Evolutionary conservation across 208 protist species (phyloP).

Genomic region (Novymonas esmeraldas): DNA sequence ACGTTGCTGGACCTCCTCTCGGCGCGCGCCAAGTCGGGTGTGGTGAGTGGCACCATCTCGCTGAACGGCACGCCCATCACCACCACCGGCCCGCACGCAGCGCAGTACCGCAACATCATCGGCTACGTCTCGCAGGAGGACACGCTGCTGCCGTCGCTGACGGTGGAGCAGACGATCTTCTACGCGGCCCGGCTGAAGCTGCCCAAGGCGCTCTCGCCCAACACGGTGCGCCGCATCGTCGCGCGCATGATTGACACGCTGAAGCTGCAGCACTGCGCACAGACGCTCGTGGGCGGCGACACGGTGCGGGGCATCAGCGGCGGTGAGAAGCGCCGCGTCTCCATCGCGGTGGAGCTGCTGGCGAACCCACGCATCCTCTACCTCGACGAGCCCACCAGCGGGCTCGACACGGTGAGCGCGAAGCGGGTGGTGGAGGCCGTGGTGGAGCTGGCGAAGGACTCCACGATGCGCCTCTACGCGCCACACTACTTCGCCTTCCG

Average conservation of each 20-base stretch:
- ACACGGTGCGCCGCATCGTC: conserved; percentile 74
- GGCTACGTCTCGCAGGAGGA: conserved; percentile 94
- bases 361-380: conserved; percentile 92
- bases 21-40: conserved; percentile 59
- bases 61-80: conserved; percentile 77
- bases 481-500: conserved; percentile 88
- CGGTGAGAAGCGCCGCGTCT: conserved; percentile 91
- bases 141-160: conserved; percentile 85
- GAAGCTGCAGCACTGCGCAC: conserved; percentile 74
- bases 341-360: conserved; percentile 92
- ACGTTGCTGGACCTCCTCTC: conserved; percentile 89
- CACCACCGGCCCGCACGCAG: conserved; percentile 17
- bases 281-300: conserved; percentile 79
- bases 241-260: conserved; percentile 62
- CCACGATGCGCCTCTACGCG: conserved; percentile 77
- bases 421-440: conserved; percentile 83
- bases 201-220: conserved; percentile 71
- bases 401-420: conserved; percentile 86
- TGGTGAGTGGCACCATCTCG: conserved; percentile 49
- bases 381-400: conserved; percentile 92
- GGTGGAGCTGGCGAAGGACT: conserved; percentile 81
- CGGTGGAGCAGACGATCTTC: conserved; percentile 85
- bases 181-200: conserved; percentile 92
- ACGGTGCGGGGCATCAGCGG: conserved; percentile 85
- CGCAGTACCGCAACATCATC: conserved; percentile 84